A percentile compares a stretch with the other conserved stretches of the same genome.
Evolutionary conservation across 345 rosid genomes (phyloP).

Genomic region (Eucalyptus coolabah): DNA sequence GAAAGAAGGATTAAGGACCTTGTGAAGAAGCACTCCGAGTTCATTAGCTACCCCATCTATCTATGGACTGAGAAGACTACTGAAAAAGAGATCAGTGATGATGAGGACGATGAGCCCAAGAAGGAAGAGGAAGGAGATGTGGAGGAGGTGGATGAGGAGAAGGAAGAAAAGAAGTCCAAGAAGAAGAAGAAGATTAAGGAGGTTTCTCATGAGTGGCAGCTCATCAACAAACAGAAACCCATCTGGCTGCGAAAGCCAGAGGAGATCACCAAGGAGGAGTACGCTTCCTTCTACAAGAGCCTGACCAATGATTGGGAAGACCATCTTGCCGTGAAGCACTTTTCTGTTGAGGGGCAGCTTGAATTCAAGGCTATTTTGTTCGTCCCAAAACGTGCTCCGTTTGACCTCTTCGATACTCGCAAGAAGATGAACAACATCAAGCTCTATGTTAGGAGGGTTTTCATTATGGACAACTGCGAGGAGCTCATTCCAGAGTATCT

Average conservation of each 20-base stretch:
- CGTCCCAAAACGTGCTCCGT: slow-evolving; percentile 30
- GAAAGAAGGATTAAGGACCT: slow-evolving; percentile 40
- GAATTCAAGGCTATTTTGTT: slow-evolving; percentile 35
- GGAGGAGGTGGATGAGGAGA: slow-evolving; percentile 30
- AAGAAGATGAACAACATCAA: slow-evolving; percentile 39
- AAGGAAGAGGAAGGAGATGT: slow-evolving; percentile 32
- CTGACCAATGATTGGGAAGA: slow-evolving; percentile 41
- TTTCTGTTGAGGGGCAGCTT: slow-evolving; percentile 36
- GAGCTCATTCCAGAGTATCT: slow-evolving; percentile 38
- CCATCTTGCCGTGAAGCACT: slow-evolving; percentile 34
- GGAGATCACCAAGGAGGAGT: slow-evolving; percentile 38
- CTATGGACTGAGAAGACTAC: slow-evolving; percentile 40
- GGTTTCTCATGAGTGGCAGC: slow-evolving; percentile 37
- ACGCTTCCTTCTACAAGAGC: slow-evolving; percentile 35
- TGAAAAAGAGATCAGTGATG: slow-evolving; percentile 37
- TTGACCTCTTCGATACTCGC: slow-evolving; percentile 29
- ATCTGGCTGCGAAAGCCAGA: slow-evolving; percentile 37
- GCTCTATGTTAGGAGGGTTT: slow-evolving; percentile 33
- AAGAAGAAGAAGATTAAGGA: slow-evolving; percentile 40
- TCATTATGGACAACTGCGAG: slow-evolving; percentile 44
- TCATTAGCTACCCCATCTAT: slow-evolving; percentile 34
- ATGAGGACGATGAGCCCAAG: slow-evolving; percentile 32
- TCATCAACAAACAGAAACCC: slow-evolving; percentile 38
- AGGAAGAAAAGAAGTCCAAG: slow-evolving; percentile 25
- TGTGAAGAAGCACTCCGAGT: slow-evolving; percentile 40